Base-by-base conservation (phyloP, 495 filamentous ascomycete species). In the Tuber brumale region DNA sequence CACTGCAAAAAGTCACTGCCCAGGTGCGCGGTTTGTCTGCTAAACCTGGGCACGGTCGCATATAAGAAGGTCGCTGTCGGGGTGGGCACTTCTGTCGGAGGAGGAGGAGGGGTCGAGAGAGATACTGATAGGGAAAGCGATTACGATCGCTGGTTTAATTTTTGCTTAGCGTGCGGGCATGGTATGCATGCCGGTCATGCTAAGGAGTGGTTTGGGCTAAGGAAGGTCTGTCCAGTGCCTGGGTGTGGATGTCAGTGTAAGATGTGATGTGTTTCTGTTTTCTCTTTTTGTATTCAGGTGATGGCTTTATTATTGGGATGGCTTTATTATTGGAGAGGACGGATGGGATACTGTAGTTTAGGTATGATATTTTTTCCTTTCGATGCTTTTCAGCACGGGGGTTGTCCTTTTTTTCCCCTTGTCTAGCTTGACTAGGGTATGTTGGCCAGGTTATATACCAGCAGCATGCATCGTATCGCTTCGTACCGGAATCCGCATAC, bases 101-200 rank as follows among this genome's bases (percentile, higher is more conserved):
- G 76, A 75, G 39, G 41, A 45, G 81, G 76, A 74, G 82, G 76
- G 74, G 76, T 72, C 8, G 82, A 81, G 43, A 80, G 77, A 71
- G 61, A 80, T 72, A 61, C 48, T 6, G 77, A 82, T 35, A 71
- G 74, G 16, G 81, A 77, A 21, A 61, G 46, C 51, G 81, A 83
- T 71, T 82, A 82, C 70, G 80, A 82, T 74, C 77, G 81, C 21
- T 82, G 81, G 81, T 82, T 94, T 70, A 91, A 90, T 0, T 97
- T 97, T 81, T 99, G 95, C 80, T 89, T 94, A 57, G 88, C 88
- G 75, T 99, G 95, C 83, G 92, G 92, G 81, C 95, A 99, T 85
- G 93, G 93, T 19, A 90, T 92, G 81, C 95, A 99, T 84, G 90
- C 92, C 21, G 90, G 94, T 80, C 95, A 98, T 84, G 93, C 94